Evolutionary conservation across 148 eudicot species (phyloP), one percentile per base, ranked within the genome.

Genomic region (Vaccinium vitisidaea): DNA sequence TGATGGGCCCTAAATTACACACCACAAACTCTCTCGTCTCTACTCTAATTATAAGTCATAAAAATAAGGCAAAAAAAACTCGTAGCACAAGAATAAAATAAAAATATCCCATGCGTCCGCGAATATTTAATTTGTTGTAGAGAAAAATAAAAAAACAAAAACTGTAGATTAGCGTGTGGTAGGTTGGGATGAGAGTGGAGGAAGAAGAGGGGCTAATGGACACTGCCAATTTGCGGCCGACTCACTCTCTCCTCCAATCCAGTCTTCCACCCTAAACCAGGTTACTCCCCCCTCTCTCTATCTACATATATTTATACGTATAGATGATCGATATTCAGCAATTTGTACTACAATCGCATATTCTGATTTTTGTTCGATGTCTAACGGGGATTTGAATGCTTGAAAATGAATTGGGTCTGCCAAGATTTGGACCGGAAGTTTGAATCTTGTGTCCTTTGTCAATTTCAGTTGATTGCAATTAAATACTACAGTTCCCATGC

Each of bases 241-340:
- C 82, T 94, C 75, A 81, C 93, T 86, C 93, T 94, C 76, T 91
- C 95, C 6, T 91, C 94, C 53, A 90, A 87, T 75, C 94, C 86
- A 84, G 83, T 93, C 32, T 86, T 94, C 81, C 86, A 91, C 81
- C 92, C 90, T 46, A 88, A 89, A 85, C 84, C 95, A 63, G 90
- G 95, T 92, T 74, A 30, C 32, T 73, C 49, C 36, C 77, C 39
- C 32, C 32, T 27, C 21, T 73, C 48, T 32, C 71, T 10, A 30
- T 2, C 36, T 39, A 43, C 46, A 43, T 43, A 43, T 43, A 43
- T 39, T 39, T 39, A 39, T 39, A 39, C 43, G 5, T 39, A 2
- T 39, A 39, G 0, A 39, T 39, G 39, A 13, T 39, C 16, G 49
- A 36, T 63, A 63, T 63, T 9, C 10, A 21, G 50, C 23, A 8